Base-by-base conservation (phyloP, 1,139 yeast genomes). In the Lipomyces yarrowii region DNA sequence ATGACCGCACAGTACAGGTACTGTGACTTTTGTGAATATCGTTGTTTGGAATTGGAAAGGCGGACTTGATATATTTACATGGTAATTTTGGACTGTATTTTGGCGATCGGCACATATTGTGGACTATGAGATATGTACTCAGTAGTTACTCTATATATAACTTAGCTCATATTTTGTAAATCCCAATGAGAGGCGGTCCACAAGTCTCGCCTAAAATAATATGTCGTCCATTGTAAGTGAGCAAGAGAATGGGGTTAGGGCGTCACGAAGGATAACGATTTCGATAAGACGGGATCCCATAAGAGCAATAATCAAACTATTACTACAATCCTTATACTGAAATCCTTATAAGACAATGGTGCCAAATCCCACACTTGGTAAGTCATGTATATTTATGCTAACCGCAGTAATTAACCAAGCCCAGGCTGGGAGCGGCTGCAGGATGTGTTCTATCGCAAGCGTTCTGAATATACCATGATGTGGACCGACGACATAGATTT, bases 401-500 rank as follows among this genome's bases (percentile, higher is more conserved):
- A 7, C 26, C 7, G 18, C 7, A 18, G 51, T 42, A 42, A n/a
- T 10, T 42, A 37, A 26, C 39, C 18, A 11, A 18, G 3, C 4
- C 2, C 48, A 69, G 71, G 71, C 37, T 69, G 71, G 71, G 71
- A 69, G 42, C 68, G 71, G 30, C 64, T 69, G 21, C 68, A 64
- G 26, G 71, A 69, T 60, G 68, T 63, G 8, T 70, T 69, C 58
- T 70, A 70, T 51, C 61, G 72, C 48, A 64, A 74, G 2, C 65
- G 80, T 59, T 70, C 70, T 7, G 77, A 78, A 59, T 75, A 73
- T 62, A 69, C 67, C 2, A 32, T 76, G 62, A 65, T 71, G 62
- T 77, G 78, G 78, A 69, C 69, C 57, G 65, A 64, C 11, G 74
- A 76, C 30, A 42, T 74, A 2, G 67, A 71, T 3, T 62, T 81